Evolutionary conservation across 2,329 filamentous ascomycete genomes (phyloP).

Genomic region (Chaetomium olivaceum): DNA sequence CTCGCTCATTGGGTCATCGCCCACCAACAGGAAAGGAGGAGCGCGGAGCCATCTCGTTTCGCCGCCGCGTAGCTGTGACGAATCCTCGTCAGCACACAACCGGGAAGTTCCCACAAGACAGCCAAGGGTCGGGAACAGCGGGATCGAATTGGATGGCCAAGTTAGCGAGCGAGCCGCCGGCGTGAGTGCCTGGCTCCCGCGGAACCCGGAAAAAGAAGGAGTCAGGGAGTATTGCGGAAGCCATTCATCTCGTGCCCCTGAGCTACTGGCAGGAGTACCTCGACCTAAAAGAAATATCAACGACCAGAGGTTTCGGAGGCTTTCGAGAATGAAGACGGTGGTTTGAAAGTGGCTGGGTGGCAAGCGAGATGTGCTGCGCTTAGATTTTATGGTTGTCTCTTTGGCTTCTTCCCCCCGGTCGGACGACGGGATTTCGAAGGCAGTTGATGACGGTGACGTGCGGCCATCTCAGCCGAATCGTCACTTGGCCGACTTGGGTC

Average conservation of each 20-base stretch:
- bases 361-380: neutral
- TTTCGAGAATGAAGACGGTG: neutral
- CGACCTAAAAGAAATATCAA: neutral
- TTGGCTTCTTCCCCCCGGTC: neutral
- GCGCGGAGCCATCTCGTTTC: neutral
- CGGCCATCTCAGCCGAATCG: slow-evolving; percentile 5
- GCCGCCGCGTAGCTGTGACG: neutral
- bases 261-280: neutral
- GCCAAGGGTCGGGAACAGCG: neutral
- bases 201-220: neutral
- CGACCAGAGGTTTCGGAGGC: neutral
- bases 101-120: slow-evolving; percentile 1
- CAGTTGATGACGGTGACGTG: slow-evolving; percentile 4
- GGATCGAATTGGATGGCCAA: slow-evolving; percentile 11
- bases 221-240: neutral
- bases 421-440: neutral
- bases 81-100: slow-evolving; percentile 2
- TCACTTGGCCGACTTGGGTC: neutral
- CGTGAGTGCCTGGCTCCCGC: neutral
- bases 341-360: neutral
- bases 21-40: neutral
- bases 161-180: slow-evolving; percentile 14
- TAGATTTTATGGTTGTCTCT: neutral
- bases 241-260: neutral
- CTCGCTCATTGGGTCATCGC: neutral